phyloP scores from a whole-genome alignment of 2,329 filamentous ascomycete genomes.

The Boeremia lycopersici region DNA sequence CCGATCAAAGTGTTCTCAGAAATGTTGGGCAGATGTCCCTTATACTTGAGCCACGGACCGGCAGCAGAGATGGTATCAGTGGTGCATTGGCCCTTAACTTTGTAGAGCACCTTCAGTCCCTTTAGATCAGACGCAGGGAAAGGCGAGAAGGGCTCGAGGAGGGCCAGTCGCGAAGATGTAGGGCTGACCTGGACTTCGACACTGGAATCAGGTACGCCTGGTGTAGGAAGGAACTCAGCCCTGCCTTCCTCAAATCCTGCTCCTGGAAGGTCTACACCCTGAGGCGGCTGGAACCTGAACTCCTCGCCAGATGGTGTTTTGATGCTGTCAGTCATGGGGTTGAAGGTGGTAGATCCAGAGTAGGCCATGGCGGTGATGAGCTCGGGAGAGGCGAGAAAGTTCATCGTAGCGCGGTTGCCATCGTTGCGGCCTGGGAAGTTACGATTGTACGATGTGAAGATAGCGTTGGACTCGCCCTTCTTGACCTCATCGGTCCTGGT shows the following conservation, averaged over 20 bases:
- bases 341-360: constrained; percentile 90
- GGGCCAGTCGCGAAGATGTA: constrained; percentile 85
- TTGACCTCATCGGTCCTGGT: constrained; percentile 82
- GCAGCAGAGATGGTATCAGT: constrained; percentile 98
- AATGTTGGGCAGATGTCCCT: constrained; percentile 98
- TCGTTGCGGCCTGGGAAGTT: constrained; percentile 98
- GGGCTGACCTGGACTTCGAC: constrained; percentile 80
- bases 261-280: constrained; percentile 65
- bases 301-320: constrained; percentile 77
- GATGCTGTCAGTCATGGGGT: constrained; percentile 87
- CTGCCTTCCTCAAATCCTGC: constrained; percentile 84
- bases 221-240: constrained; percentile 73
- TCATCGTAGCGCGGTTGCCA: constrained; percentile 96
- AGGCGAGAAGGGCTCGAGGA: constrained; percentile 85
- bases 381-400: constrained; percentile 96
- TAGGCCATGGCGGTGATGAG: constrained; percentile 96
- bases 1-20: constrained; percentile 70
- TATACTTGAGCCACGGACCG: constrained; percentile 98
- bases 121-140: constrained; percentile 80
- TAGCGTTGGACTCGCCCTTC: constrained; percentile 90
- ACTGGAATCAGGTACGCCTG: constrained; percentile 72
- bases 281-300: constrained; percentile 84
- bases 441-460: constrained; percentile 96
- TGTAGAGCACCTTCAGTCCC: constrained; percentile 86
- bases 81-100: constrained; percentile 96